Percentiles rank a stretch among this genome's conserved stretches.
Conservation (phyloP, 805 yeast genomes). For the Suhomyces kilbournensis region DNA sequence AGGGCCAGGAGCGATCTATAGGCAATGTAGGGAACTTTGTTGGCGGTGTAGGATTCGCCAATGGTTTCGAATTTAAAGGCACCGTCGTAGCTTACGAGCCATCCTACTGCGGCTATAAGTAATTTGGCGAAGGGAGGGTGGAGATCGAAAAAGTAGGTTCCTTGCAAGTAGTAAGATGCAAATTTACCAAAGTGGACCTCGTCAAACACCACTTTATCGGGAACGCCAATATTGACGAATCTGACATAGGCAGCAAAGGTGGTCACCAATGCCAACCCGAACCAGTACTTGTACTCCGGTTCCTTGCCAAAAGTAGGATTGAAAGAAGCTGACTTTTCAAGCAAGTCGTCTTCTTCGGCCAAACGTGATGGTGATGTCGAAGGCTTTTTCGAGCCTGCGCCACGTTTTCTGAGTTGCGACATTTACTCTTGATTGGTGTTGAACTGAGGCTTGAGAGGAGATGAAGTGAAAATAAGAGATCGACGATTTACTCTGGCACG, state of each 20-base stretch:
- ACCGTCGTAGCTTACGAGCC: conserved; percentile 88
- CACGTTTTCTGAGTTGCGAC: background rate
- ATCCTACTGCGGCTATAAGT: conserved; percentile 87
- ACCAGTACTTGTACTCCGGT: conserved; percentile 28
- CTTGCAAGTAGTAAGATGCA: conserved; percentile 79
- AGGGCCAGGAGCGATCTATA: conserved; percentile 76
- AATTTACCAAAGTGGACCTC: conserved; percentile 87
- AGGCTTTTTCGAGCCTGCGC: background rate
- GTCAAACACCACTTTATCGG: conserved; percentile 78
- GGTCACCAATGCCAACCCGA: conserved; percentile 40
- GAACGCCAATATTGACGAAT: conserved; percentile 59
- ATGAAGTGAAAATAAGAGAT: background rate
- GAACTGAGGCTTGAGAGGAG: background rate
- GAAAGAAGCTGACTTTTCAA: background rate
- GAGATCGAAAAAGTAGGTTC: conserved; percentile 91
- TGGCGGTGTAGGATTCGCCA: conserved; percentile 75
- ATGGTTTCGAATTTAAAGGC: conserved; percentile 84
- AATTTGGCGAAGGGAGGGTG: conserved; percentile 98
- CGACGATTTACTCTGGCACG: background rate
- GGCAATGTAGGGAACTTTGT: conserved; percentile 84
- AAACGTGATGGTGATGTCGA: background rate
- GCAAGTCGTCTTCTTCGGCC: conserved; percentile 1
- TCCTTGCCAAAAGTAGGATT: conserved; percentile 12
- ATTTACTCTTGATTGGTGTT: background rate
- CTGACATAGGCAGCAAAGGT: conserved; percentile 48